Base-by-base conservation (phyloP, 345 rosid genomes). In the Hibiscus trionum region DNA sequence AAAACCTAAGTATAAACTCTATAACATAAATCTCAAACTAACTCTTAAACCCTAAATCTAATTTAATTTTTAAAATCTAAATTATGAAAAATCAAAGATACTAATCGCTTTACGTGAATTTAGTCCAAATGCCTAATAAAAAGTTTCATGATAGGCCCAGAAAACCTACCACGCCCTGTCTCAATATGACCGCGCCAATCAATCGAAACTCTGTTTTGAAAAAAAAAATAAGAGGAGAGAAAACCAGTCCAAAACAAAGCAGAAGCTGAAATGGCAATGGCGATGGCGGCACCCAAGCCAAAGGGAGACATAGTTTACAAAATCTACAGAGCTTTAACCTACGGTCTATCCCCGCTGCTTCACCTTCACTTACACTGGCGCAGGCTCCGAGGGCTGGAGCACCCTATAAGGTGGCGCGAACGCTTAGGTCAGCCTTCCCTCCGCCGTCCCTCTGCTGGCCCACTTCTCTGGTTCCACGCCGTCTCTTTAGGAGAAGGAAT, bases 401-500 rank as follows among this genome's bases (percentile, higher is more conserved):
- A 85, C 66, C 85, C 84, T 61, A 80, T 59, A 57, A 96, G 98
- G 7, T 88, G 93, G 96, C 84, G 85, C 0, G 98, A 94, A 83
- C 91, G 97, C 26, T 77, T 91, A 19, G 98, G 97, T 58, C 82
- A 70, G 35, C 82, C 98, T 37, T 94, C 96, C 50, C 77, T 80
- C 56, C 71, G 79, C 61, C 90, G 98, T 0, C 91, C 95, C 0
- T 80, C 95, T 0, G 80, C 90, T 3, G 97, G 96, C 33, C 82
- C 77, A 0, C 94, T 94, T 67, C 75, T 91, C 75, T 93, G 98
- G 96, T 89, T 93, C 81, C 98, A 90, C 80, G 96, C 97, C 70
- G 97, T 90, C 56, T 93, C 98, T 42, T 80, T 93, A 83, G 96
- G 98, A 72, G 98, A 91, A 83, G 97, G 97, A 79, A 91, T 94